Percentiles rank a stretch among this genome's conserved stretches.
Evolutionary conservation across 1,284 basidiomycete genomes (phyloP).

Genomic region (Ganoderma sinense): DNA sequence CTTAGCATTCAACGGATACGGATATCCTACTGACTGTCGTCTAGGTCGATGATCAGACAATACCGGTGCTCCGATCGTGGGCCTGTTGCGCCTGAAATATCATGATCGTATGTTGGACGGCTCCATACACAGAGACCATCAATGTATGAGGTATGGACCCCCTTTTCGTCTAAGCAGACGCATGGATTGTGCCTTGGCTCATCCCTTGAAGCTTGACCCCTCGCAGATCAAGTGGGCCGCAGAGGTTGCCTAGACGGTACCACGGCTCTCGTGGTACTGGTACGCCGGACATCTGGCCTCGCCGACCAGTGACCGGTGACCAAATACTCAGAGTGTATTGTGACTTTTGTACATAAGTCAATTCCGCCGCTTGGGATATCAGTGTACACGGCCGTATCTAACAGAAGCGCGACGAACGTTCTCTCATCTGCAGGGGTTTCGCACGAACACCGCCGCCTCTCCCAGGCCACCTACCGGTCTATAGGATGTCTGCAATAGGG

Average conservation of each 20-base stretch:
- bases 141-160: constrained; percentile 6
- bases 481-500: constrained; percentile 7
- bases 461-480: constrained; percentile 11
- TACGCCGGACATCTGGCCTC: not conserved
- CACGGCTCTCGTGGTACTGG: not conserved
- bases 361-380: not conserved
- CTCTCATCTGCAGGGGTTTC: constrained; percentile 27
- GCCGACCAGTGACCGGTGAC: not conserved
- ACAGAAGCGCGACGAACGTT: constrained; percentile 31
- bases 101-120: constrained; percentile 26
- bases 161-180: constrained; percentile 7
- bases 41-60: constrained; percentile 16
- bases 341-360: not conserved
- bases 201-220: not conserved
- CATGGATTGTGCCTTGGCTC: constrained; percentile 4
- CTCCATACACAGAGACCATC: constrained; percentile 15
- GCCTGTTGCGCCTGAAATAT: constrained; percentile 15
- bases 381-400: constrained; percentile 9
- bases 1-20: not conserved
- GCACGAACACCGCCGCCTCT: constrained; percentile 30
- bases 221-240: not conserved
- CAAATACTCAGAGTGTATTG: not conserved
- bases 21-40: constrained; percentile 20
- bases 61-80: constrained; percentile 18
- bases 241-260: not conserved